Conservation (phyloP, 306 rosid species). For the Begonia loranthoides region DNA sequence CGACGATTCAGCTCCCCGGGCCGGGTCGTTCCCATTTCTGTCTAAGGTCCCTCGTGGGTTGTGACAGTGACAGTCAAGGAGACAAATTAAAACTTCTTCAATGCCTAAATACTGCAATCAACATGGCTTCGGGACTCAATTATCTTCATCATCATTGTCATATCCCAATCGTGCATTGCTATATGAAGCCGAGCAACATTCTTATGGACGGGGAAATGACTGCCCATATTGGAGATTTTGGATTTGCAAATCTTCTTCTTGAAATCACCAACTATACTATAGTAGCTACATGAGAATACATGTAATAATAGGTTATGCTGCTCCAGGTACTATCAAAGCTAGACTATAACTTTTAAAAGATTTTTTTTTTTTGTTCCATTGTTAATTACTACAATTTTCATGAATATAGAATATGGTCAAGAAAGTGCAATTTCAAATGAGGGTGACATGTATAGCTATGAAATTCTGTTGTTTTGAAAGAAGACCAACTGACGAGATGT, state of each 20-base stretch:
- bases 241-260: neutral
- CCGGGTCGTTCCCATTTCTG: no score
- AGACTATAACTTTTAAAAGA: neutral
- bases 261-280: neutral
- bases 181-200: neutral
- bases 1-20: no score
- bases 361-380: no score
- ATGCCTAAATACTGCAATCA: neutral
- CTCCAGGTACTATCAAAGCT: neutral
- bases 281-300: neutral
- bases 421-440: neutral
- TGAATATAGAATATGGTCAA: slow-evolving; percentile 5
- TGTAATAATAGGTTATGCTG: neutral
- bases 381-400: neutral
- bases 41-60: no score
- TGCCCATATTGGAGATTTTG: slow-evolving; percentile 3
- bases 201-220: slow-evolving; percentile 6
- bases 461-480: neutral
- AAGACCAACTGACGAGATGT: no score
- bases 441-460: slow-evolving; percentile 11
- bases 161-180: neutral
- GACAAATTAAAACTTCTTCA: neutral
- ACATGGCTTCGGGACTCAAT: neutral
- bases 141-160: neutral
- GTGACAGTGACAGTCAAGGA: neutral